A percentile compares a stretch with the other conserved stretches of the same genome.
phyloP scores from a whole-genome alignment of 2,329 filamentous ascomycete species.

The Fusarium sp. region DNA sequence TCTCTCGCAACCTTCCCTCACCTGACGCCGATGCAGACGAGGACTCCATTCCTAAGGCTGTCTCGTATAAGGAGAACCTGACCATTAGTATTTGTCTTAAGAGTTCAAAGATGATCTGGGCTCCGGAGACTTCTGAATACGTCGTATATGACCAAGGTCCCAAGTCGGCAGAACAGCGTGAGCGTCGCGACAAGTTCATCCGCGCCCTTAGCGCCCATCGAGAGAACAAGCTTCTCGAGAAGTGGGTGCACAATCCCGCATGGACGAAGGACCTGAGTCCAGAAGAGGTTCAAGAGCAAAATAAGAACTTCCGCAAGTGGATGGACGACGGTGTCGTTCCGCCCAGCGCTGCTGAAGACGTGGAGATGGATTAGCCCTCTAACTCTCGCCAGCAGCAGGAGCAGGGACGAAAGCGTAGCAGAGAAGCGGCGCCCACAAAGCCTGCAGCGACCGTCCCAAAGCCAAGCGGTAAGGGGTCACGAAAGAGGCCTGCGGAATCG shows the following conservation, averaged over 20 bases:
- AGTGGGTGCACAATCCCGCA: slow-evolving; percentile 82
- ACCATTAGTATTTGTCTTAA: slow-evolving; percentile 80
- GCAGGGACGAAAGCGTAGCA: background rate
- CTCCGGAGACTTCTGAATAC: slow-evolving; percentile 75
- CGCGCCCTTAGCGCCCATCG: slow-evolving; percentile 69
- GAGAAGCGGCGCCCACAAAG: background rate
- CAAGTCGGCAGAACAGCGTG: slow-evolving; percentile 73
- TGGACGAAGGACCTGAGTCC: slow-evolving; percentile 84
- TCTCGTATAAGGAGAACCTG: slow-evolving; percentile 74
- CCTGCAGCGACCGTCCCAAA: background rate
- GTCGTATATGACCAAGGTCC: slow-evolving; percentile 77
- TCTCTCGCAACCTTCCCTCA: slow-evolving; percentile 76
- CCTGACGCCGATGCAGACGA: slow-evolving; percentile 72
- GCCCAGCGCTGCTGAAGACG: slow-evolving; percentile 47
- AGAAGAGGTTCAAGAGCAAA: slow-evolving; percentile 78
- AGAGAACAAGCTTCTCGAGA: slow-evolving; percentile 77
- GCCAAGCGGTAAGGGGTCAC: background rate
- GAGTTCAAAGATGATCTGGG: slow-evolving; percentile 83
- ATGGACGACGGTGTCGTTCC: slow-evolving; percentile 60
- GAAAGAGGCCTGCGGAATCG: slow-evolving; percentile 9
- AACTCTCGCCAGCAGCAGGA: slow-evolving; percentile 14
- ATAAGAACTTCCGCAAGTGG: slow-evolving; percentile 70
- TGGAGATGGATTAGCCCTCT: slow-evolving; percentile 47
- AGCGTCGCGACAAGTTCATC: slow-evolving; percentile 61
- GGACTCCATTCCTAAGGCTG: slow-evolving; percentile 67